A percentile compares a stretch with the other conserved stretches of the same genome.
Evolutionary conservation across 1,284 basidiomycete genomes (phyloP).

Genomic region (Cystobasidiaceae sp.): DNA sequence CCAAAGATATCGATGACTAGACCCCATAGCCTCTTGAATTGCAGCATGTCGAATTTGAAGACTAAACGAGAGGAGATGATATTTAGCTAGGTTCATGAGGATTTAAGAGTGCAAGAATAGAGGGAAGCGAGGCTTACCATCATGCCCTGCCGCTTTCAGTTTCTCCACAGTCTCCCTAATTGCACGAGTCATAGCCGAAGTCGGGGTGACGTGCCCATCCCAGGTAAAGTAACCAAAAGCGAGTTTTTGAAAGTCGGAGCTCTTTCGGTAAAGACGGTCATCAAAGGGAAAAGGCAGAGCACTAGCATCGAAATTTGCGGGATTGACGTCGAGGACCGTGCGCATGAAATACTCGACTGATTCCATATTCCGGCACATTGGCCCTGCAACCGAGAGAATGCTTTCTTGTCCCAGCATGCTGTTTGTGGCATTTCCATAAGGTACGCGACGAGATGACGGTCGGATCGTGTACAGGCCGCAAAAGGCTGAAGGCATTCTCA

Average conservation of each 20-base stretch:
- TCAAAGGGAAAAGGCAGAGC: constrained; percentile 34
- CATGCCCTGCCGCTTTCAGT: background rate
- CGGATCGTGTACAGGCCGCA: constrained; percentile 33
- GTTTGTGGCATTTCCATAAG: constrained; percentile 43
- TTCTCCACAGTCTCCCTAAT: background rate
- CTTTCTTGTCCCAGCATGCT: constrained; percentile 42
- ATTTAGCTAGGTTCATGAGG: no score
- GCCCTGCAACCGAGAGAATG: constrained; percentile 44
- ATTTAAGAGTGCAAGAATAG: no score
- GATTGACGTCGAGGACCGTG: constrained; percentile 41
- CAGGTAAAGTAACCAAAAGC: background rate
- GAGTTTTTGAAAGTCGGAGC: background rate
- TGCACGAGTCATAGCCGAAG: background rate
- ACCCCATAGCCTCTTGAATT: background rate
- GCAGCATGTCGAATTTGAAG: background rate
- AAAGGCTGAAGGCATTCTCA: constrained; percentile 41
- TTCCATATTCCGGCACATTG: constrained; percentile 43
- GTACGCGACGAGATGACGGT: constrained; percentile 37
- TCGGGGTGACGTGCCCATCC: background rate
- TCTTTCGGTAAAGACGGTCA: constrained; percentile 33
- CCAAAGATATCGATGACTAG: background rate
- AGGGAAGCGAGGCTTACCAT: no score
- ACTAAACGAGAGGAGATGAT: no score
- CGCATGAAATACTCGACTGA: constrained; percentile 45
- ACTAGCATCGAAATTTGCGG: constrained; percentile 41